Conservation (phyloP, 2,329 filamentous ascomycete genomes). For the Pyrenochaeta sp. region DNA sequence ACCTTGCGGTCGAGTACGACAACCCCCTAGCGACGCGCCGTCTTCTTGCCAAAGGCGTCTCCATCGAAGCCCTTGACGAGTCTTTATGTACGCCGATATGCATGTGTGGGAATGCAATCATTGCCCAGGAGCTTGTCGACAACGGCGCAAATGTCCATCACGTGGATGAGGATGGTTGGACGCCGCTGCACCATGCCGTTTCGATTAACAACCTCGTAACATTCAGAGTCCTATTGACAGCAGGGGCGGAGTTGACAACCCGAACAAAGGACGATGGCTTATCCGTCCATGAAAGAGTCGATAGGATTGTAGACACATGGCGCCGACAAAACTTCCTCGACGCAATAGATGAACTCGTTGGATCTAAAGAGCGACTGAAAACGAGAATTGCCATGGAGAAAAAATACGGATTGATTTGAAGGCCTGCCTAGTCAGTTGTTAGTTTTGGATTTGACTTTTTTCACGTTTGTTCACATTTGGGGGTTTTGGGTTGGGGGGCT, state of each 20-base stretch:
- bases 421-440: background rate
- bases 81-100: background rate
- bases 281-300: background rate
- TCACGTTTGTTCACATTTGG: too few species aligned
- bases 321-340: background rate
- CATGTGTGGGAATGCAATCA: background rate
- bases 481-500: too few species aligned
- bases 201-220: background rate
- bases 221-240: background rate
- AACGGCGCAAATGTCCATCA: slow-evolving; percentile 1
- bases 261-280: background rate
- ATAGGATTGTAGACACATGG: background rate
- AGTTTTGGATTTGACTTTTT: too few species aligned
- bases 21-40: background rate
- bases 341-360: background rate
- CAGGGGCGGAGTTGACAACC: background rate
- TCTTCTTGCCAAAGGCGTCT: slow-evolving; percentile 3
- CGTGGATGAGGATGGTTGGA: background rate
- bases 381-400: background rate
- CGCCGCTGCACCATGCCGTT: slow-evolving; percentile 4
- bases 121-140: background rate
- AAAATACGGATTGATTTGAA: background rate
- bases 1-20: slow-evolving; percentile 1
- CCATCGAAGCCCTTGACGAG: background rate
- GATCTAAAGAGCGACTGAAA: background rate